A percentile compares a stretch with the other conserved stretches of the same genome.
phyloP scores from a whole-genome alignment of 2,329 filamentous ascomycete species.

The Elsinoe arachidis region DNA sequence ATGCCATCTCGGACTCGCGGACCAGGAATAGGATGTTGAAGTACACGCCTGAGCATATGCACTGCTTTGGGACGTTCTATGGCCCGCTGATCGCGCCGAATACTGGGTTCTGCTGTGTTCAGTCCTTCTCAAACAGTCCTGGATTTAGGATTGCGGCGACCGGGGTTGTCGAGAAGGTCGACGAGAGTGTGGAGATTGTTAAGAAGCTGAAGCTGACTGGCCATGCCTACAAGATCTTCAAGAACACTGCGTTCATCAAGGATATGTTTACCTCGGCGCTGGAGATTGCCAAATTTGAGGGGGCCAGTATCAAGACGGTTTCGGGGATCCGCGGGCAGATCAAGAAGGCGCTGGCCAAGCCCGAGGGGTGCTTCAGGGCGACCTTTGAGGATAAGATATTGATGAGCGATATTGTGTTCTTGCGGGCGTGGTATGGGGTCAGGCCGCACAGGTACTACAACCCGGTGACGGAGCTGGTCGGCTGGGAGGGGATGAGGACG shows the following conservation, averaged over 20 bases:
- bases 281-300: conserved; percentile 97
- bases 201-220: conserved; percentile 98
- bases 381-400: conserved; percentile 99
- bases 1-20: conserved; percentile 88
- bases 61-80: conserved; percentile 94
- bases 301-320: conserved; percentile 89
- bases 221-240: conserved; percentile 93
- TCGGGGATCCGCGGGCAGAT: conserved; percentile 94
- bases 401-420: conserved; percentile 91
- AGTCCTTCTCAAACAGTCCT: conserved; percentile 74
- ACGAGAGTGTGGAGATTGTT: conserved; percentile 93
- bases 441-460: conserved; percentile 96
- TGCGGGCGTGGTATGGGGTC: conserved; percentile 94
- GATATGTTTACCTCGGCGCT: conserved; percentile 93
- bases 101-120: conserved; percentile 89
- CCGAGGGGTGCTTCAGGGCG: conserved; percentile 90
- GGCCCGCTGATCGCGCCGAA: conserved; percentile 92
- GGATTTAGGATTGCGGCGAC: conserved; percentile 93
- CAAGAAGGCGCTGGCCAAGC: conserved; percentile 86
- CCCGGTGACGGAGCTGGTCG: conserved; percentile 80
- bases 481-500: conserved; percentile 85
- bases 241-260: conserved; percentile 97
- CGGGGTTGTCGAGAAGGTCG: conserved; percentile 85
- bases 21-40: conserved; percentile 96
- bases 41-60: conserved; percentile 98